Evolutionary conservation across 2,329 filamentous ascomycete genomes (phyloP), one percentile per base, ranked within the genome.

Genomic region (Thelonectria olida): DNA sequence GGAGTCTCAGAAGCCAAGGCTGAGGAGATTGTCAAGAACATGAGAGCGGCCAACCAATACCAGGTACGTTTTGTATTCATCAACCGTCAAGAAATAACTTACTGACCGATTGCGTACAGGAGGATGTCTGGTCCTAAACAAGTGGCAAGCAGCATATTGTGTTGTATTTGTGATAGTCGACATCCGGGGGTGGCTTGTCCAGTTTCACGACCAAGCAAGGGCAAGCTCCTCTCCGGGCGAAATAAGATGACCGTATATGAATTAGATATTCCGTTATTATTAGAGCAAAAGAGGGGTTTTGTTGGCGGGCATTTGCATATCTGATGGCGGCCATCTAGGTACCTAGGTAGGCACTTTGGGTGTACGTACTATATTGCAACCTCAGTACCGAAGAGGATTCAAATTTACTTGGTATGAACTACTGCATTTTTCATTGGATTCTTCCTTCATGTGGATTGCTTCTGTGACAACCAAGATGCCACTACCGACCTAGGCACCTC

Each of bases 11-110:
- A 95, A 72, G 84, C 90, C 66, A 97, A 97, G 85, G 96, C 88
- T 13, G 96, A 99, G 80, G 95, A 98, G 75, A 90, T 97, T 73
- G 93, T 99, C 63, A 99, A 98, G 87, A 90, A 90, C 72, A 97
- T 99, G 95, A 90, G 96, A 74, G 90, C 92, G 68, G 89, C 91
- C 67, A 97, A 97, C 79, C 92, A 96, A 79, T 99, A 99, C 84
- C 96, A 99, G 85, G 96, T 90, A 86, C 62, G 82, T 79, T 27
- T 17, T 19, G 45, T 36, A 23, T 19, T 17, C 27, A 36, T 23
- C 39, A n/a, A n/a, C 12, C 42, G 38, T 34, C 9, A 8, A 41
- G 44, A 17, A 57, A 39, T 54, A 48, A 49, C 15, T 42, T 62
- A 42, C 68, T 72, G 20, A 72, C 57, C 36, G 27, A 25, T 51